Evolutionary conservation across 768 basidiomycete species (phyloP).

Genomic region (Boletus tomentosulus): DNA sequence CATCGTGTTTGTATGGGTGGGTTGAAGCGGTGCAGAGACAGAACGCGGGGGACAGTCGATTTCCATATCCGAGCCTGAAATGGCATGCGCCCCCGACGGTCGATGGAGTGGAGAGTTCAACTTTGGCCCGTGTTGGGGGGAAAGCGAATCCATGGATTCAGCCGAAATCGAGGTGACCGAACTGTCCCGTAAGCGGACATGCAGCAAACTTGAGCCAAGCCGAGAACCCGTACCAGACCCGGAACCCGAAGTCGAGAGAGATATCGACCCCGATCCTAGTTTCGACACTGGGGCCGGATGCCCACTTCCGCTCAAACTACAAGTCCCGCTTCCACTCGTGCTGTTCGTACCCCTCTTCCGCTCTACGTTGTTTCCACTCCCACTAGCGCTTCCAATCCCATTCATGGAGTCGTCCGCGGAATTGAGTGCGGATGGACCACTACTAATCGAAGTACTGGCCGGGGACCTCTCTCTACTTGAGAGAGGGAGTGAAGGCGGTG

Average conservation of each 20-base stretch:
- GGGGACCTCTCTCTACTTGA: constrained; percentile 23
- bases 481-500: constrained; percentile 4
- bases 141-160: constrained; percentile 18
- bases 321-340: constrained; percentile 5
- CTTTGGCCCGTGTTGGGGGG: constrained; percentile 4
- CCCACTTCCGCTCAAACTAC: constrained; percentile 8
- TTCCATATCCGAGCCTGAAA: constrained; percentile 22
- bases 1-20: background rate
- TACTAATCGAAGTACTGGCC: constrained; percentile 22
- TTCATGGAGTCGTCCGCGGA: constrained; percentile 24
- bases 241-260: constrained; percentile 23
- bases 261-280: constrained; percentile 18
- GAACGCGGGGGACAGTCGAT: constrained; percentile 21
- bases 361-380: constrained; percentile 7
- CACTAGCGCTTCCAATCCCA: constrained; percentile 15
- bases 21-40: constrained; percentile 18
- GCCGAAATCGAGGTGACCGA: constrained; percentile 30
- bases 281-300: constrained; percentile 16
- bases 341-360: constrained; percentile 12
- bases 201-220: constrained; percentile 23
- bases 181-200: constrained; percentile 21
- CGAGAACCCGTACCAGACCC: constrained; percentile 23
- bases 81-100: constrained; percentile 5
- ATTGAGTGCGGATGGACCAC: constrained; percentile 20
- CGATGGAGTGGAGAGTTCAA: constrained; percentile 2